A percentile compares a stretch with the other conserved stretches of the same genome.
Conservation (phyloP, 257 asterid species). For the Dorcoceras hygrometricum region DNA sequence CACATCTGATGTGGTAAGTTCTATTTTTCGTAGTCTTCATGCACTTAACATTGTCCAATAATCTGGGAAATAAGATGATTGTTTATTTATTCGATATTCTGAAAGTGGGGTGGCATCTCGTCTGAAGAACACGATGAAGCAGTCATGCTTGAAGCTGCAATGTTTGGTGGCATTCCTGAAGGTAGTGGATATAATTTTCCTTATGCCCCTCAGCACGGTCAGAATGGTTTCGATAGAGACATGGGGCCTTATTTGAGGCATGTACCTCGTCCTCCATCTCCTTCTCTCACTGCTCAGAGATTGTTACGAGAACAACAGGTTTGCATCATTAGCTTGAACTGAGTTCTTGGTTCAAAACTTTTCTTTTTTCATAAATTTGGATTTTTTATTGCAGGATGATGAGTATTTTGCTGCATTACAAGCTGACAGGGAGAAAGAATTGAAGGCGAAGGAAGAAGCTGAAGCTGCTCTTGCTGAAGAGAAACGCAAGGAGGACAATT, state of each 20-base stretch:
- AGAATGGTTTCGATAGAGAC: conserved; percentile 49
- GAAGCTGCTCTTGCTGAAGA: conserved; percentile 82
- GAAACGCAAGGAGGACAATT: conserved; percentile 76
- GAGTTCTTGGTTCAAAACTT: conserved; percentile 20
- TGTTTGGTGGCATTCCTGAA: conserved; percentile 96
- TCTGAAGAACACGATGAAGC: conserved; percentile 98
- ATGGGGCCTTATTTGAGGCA: conserved; percentile 46
- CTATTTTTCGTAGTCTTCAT: conserved; percentile 8
- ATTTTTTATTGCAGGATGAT: conserved; percentile 65
- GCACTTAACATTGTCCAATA: conserved; percentile 5
- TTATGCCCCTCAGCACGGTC: conserved; percentile 57
- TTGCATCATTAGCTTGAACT: conserved; percentile 23
- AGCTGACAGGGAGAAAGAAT: conserved; percentile 97
- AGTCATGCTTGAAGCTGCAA: conserved; percentile 98
- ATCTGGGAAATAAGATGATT: neutral
- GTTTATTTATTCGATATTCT: conserved; percentile 19
- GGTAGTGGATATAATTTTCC: conserved; percentile 61
- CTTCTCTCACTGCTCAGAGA: conserved; percentile 92
- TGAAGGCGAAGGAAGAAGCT: conserved; percentile 95
- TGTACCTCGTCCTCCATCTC: conserved; percentile 85
- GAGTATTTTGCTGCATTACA: conserved; percentile 88
- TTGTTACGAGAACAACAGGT: conserved; percentile 97
- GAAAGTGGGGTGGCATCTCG: conserved; percentile 98
- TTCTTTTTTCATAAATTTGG: conserved; percentile 19
- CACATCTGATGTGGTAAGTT: conserved; percentile 66